phyloP scores from a whole-genome alignment of 257 asterid species.

The Petunia axillaris region DNA sequence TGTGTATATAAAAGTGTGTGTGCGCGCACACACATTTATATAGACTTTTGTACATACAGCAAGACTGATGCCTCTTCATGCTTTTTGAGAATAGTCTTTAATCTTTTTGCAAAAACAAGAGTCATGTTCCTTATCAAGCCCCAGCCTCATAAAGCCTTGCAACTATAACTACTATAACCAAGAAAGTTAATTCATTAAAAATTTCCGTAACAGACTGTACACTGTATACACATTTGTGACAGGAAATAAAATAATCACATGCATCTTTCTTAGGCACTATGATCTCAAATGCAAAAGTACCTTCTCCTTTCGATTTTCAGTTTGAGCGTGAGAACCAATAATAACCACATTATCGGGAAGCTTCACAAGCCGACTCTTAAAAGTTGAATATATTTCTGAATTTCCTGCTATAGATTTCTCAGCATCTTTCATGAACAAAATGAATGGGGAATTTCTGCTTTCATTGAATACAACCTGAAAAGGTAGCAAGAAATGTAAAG shows the following conservation, averaged over 20 bases:
- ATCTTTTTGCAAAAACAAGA: not conserved
- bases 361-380: slow-evolving; percentile 72
- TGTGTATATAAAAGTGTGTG: not conserved
- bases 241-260: not conserved
- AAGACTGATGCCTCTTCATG: not conserved
- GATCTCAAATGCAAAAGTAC: slow-evolving; percentile 37
- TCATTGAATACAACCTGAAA: slow-evolving; percentile 61
- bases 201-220: no score
- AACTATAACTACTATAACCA: no score
- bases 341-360: slow-evolving; percentile 79
- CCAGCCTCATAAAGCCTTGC: no score
- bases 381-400: slow-evolving; percentile 57
- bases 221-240: no score
- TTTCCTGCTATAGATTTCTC: slow-evolving; percentile 79
- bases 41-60: not conserved
- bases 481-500: slow-evolving; percentile 26
- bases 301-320: slow-evolving; percentile 78
- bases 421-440: slow-evolving; percentile 84
- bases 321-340: slow-evolving; percentile 72
- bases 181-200: no score
- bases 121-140: not conserved
- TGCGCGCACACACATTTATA: not conserved
- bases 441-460: slow-evolving; percentile 77
- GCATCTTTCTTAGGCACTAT: not conserved
- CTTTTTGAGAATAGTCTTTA: not conserved